Base-by-base conservation (phyloP, 805 yeast genomes). In the Candida schatavii region DNA sequence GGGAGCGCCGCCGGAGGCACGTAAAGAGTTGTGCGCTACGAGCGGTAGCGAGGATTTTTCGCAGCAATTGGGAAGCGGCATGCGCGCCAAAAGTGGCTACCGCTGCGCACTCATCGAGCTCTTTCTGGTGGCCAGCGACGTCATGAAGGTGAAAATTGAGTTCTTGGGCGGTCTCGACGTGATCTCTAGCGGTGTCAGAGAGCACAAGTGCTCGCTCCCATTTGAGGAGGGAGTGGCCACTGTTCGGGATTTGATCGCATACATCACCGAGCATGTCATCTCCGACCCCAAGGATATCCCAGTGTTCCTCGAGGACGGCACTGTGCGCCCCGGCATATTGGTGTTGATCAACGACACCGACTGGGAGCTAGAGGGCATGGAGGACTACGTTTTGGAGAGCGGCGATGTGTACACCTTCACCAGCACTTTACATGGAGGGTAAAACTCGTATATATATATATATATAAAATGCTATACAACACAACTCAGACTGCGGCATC, bases 371-470 rank as follows among this genome's bases (percentile, higher is more conserved):
- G 95, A 89, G 59, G 98, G 88, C 9, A 89, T 83, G 61, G 89
- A 87, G 52, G 84, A 78, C 7, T 89, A 89, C 55, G 79, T 72
- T n/a, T 60, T 93, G 13, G 85, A 87, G 60, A 65, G 75, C 37
- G 83, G 85, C 10, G 99, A 91, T 61, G 72, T 78, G 18, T 75
- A 91, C 30, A 80, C 95, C 2, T 91, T 91, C 55, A 91, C 97
- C 1, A 85, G 95, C 32, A 93, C 99, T 3, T 68, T 91, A 46
- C 99, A 91, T 54, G 99, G 99, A 3, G 99, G 99, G 36, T 91
- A 57, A 55, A 10, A 15, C 10, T 9, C n/a, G 18, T 29, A 29
- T 13, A 29, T 29, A 29, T 5, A 17, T 6, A 29, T 29, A 29
- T 29, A 29, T 23, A 23, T 7, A 23, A 23, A 11, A 23, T 7